Percentiles rank a stretch among this genome's conserved stretches.
phyloP scores from a whole-genome alignment of 2,329 filamentous ascomycete species.

The Trichoderma lentiforme region DNA sequence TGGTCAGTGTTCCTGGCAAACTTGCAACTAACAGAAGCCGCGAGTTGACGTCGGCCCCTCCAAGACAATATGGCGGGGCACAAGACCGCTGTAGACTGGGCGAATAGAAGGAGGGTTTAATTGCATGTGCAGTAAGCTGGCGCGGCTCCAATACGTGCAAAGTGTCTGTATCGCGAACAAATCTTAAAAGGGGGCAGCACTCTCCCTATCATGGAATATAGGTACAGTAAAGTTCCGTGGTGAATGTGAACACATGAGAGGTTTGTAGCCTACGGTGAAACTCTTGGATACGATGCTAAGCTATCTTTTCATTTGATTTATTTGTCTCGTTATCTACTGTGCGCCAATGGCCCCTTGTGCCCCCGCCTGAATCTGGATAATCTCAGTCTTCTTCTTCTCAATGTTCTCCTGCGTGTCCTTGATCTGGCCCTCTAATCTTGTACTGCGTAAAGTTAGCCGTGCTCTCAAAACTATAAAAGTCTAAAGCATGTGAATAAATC shows the following conservation, averaged over 20 bases:
- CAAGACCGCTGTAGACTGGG: not conserved
- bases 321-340: conserved; percentile 22
- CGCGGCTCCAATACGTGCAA: not conserved
- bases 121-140: not conserved
- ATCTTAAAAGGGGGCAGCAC: not conserved
- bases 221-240: not conserved
- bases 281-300: not conserved
- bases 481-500: not conserved
- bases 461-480: not conserved
- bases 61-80: conserved; percentile 15
- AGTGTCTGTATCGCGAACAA: not conserved
- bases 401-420: conserved; percentile 54
- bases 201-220: not conserved
- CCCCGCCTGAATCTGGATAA: conserved; percentile 53
- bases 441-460: conserved; percentile 27
- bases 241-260: not conserved
- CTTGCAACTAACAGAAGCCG: not conserved
- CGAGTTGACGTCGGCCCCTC: conserved; percentile 8
- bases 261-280: not conserved
- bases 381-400: conserved; percentile 58
- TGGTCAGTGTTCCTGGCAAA: conserved; percentile 4
- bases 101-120: not conserved
- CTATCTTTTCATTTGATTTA: not conserved
- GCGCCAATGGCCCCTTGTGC: conserved; percentile 42
- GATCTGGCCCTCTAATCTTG: conserved; percentile 49